phyloP scores from a whole-genome alignment of 805 yeast genomes.

The Dipodascopsis tothii region DNA sequence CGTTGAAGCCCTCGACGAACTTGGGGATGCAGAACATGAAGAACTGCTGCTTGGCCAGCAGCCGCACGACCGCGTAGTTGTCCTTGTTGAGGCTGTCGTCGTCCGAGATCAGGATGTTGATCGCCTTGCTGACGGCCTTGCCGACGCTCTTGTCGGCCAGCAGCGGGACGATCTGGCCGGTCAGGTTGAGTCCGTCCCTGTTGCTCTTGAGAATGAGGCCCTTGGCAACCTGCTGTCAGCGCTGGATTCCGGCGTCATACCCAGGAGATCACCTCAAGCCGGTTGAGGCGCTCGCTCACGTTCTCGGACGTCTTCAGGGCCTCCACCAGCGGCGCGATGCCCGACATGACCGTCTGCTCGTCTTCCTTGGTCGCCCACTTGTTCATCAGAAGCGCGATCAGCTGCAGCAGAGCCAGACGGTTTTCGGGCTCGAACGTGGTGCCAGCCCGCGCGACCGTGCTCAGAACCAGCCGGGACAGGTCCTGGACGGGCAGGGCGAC shows the following conservation, averaged over 20 bases:
- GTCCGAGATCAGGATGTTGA: conserved; percentile 63
- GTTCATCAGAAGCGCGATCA: conserved; percentile 49
- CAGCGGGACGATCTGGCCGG: conserved; percentile 33
- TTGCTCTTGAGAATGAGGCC: conserved; percentile 59
- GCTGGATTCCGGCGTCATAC: neutral
- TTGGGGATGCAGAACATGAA: conserved; percentile 54
- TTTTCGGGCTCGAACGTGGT: conserved; percentile 26
- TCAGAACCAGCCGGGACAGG: neutral
- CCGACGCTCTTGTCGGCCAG: conserved; percentile 36
- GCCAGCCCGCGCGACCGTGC: neutral
- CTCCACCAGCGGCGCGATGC: conserved; percentile 12
- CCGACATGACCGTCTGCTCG: conserved; percentile 27
- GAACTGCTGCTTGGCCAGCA: conserved; percentile 73
- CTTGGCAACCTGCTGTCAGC: conserved; percentile 51
- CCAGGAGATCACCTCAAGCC: conserved; percentile 17
- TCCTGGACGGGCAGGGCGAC: conserved; percentile 4
- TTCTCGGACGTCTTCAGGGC: neutral
- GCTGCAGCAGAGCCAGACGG: conserved; percentile 51
- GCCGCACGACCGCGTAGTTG: conserved; percentile 51
- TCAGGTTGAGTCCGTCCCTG: conserved; percentile 31
- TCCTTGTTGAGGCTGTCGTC: conserved; percentile 51
- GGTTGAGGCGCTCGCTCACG: neutral
- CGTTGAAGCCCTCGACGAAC: conserved; percentile 44
- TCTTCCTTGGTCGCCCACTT: conserved; percentile 38
- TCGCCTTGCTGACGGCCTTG: conserved; percentile 42